phyloP scores from a whole-genome alignment of 2,329 filamentous ascomycete genomes.

The Cytospora mali region DNA sequence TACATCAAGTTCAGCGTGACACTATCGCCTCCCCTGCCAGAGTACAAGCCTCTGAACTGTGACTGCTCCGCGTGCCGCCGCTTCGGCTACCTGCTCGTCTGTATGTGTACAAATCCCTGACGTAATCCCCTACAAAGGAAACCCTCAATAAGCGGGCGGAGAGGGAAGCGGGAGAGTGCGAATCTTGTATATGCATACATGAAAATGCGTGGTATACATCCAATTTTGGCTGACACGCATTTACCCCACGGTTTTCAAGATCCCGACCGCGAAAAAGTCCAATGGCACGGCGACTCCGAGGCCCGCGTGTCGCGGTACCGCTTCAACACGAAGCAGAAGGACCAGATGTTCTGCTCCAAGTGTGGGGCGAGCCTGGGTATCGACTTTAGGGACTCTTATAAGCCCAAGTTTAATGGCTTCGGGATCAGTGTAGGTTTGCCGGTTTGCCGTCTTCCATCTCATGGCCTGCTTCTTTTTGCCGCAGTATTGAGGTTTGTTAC shows the following conservation, averaged over 20 bases:
- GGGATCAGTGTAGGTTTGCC: conserved; percentile 49
- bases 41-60: conserved; percentile 51
- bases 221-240: neutral
- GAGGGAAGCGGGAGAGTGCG: too few species aligned
- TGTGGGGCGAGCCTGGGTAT: conserved; percentile 52
- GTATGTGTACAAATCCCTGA: conserved; percentile 35
- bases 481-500: neutral
- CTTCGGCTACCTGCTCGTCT: conserved; percentile 55
- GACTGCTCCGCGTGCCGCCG: conserved; percentile 57
- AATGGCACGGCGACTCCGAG: conserved; percentile 46
- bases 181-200: too few species aligned
- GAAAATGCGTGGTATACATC: too few species aligned
- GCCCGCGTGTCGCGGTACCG: conserved; percentile 41
- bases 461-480: neutral
- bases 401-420: conserved; percentile 38
- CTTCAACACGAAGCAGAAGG: conserved; percentile 52
- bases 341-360: conserved; percentile 52
- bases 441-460: neutral
- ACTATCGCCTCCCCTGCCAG: conserved; percentile 51
- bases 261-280: conserved; percentile 42
- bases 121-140: neutral
- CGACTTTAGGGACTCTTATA: conserved; percentile 42
- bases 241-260: conserved; percentile 35
- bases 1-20: conserved; percentile 51
- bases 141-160: too few species aligned